phyloP scores from a whole-genome alignment of 2,329 filamentous ascomycete species.

The Xylaria multiplex region DNA sequence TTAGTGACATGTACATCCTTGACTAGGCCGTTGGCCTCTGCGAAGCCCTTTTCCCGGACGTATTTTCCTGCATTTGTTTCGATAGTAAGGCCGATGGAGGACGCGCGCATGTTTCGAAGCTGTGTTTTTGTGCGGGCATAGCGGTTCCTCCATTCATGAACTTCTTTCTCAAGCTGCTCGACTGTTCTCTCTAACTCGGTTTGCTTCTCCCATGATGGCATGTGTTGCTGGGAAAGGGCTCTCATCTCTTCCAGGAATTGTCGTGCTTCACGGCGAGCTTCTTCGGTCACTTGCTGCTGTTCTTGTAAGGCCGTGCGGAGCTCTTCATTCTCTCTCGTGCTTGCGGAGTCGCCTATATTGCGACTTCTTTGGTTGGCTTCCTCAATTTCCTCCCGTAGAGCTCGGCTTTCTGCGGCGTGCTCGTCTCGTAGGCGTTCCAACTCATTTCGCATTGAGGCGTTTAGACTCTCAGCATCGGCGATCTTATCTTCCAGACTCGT shows the following conservation, averaged over 20 bases:
- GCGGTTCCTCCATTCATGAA: conserved; percentile 88
- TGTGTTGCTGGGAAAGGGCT: conserved; percentile 81
- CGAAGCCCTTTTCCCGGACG: conserved; percentile 73
- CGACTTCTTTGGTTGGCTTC: conserved; percentile 55
- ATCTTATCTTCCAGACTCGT: conserved; percentile 77
- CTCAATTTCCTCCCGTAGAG: conserved; percentile 72
- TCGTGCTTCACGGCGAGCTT: conserved; percentile 85
- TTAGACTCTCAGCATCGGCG: conserved; percentile 77
- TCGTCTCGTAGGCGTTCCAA: conserved; percentile 77
- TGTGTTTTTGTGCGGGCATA: conserved; percentile 91
- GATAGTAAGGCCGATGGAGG: conserved; percentile 77
- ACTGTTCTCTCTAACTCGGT: conserved; percentile 80
- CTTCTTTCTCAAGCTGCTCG: conserved; percentile 79
- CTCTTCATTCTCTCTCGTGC: conserved; percentile 75
- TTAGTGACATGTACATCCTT: conserved; percentile 93
- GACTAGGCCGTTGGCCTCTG: conserved; percentile 78
- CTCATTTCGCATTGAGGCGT: conserved; percentile 81
- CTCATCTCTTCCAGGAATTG: conserved; percentile 91
- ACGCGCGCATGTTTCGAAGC: conserved; percentile 80
- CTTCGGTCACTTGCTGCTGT: conserved; percentile 85
- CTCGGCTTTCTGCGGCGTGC: conserved; percentile 70
- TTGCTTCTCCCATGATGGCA: conserved; percentile 82
- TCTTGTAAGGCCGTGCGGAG: conserved; percentile 72
- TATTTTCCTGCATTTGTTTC: conserved; percentile 76
- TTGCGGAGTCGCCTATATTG: conserved; percentile 59